These are phyloP conservation scores for Botrytis fabae DNA, from an alignment of 2,329 filamentous ascomycete species.

Conservation along the genomic window DNA sequence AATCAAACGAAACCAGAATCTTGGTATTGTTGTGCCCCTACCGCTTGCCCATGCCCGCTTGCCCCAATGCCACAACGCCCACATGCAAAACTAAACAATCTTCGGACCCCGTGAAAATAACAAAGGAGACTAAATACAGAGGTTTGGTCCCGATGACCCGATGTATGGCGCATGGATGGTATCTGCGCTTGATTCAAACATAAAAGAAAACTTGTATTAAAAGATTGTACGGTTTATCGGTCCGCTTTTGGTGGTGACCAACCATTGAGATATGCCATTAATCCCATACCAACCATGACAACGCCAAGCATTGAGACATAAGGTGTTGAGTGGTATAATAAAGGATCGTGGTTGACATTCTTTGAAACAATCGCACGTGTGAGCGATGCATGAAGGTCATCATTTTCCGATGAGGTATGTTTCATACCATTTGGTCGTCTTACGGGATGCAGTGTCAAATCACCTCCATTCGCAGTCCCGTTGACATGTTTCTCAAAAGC, in stretches of 20 bases:
- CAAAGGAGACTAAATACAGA: slow-evolving; percentile 19
- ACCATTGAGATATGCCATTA: slow-evolving; percentile 85
- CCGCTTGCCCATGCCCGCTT: slow-evolving; percentile 18
- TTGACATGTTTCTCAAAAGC: slow-evolving; percentile 16
- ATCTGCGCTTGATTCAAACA: slow-evolving; percentile 11
- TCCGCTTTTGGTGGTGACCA: slow-evolving; percentile 58
- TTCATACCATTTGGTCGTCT: slow-evolving; percentile 21
- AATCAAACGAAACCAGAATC: slow-evolving; percentile 18
- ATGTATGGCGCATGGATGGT: neutral
- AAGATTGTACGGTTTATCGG: slow-evolving; percentile 30
- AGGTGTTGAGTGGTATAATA: slow-evolving; percentile 61
- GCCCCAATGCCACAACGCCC: slow-evolving; percentile 16
- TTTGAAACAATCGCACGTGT: slow-evolving; percentile 21
- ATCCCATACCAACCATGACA: slow-evolving; percentile 74
- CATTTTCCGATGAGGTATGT: slow-evolving; percentile 25
- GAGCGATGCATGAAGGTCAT: slow-evolving; percentile 21
- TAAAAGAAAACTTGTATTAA: slow-evolving; percentile 11
- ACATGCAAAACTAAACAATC: slow-evolving; percentile 16
- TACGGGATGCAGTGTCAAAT: slow-evolving; percentile 23
- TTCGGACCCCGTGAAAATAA: slow-evolving; percentile 8
- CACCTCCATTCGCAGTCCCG: slow-evolving; percentile 23
- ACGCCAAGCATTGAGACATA: slow-evolving; percentile 83
- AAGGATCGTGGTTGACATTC: slow-evolving; percentile 47
- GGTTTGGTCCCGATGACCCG: slow-evolving; percentile 15
- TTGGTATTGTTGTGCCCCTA: slow-evolving; percentile 19